Evolutionary conservation across 2,329 filamentous ascomycete species (phyloP).

Genomic region (Fusarium sp.): DNA sequence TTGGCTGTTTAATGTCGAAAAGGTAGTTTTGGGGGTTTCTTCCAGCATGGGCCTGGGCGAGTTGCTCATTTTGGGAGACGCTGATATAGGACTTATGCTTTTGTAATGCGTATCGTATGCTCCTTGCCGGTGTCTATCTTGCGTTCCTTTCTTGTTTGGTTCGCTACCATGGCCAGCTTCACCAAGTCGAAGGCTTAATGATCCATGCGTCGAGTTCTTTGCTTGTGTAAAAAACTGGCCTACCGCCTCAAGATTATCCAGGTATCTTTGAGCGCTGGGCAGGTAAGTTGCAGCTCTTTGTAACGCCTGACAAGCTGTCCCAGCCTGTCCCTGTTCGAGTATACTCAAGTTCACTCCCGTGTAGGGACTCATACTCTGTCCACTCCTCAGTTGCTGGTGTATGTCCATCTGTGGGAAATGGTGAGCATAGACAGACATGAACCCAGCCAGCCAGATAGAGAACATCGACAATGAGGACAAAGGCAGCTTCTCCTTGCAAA

Average conservation of each 20-base stretch:
- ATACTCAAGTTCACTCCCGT: conserved; percentile 3
- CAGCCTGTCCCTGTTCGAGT: conserved; percentile 14
- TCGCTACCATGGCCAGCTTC: conserved; percentile 11
- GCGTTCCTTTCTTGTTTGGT: neutral
- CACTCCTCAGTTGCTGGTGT: conserved; percentile 44
- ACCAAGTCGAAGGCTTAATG: conserved; percentile 32
- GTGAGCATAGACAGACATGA: conserved; percentile 73
- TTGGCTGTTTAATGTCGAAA: conserved; percentile 16
- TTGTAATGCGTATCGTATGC: conserved; percentile 2
- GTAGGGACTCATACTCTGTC: neutral
- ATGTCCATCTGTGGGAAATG: conserved; percentile 78
- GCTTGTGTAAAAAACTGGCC: conserved; percentile 28
- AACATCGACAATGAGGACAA: conserved; percentile 77
- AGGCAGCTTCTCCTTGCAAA: conserved; percentile 70
- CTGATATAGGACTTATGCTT: conserved; percentile 19
- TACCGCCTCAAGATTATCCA: conserved; percentile 28
- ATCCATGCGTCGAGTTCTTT: neutral
- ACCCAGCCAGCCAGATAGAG: conserved; percentile 74
- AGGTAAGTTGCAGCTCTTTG: conserved; percentile 26
- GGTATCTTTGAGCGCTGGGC: conserved; percentile 30
- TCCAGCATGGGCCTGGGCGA: conserved; percentile 5
- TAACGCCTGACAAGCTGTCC: conserved; percentile 30
- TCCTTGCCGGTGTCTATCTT: conserved; percentile 2
- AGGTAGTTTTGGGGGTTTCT: neutral
- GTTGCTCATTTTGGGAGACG: conserved; percentile 27